These are phyloP conservation scores for Vachellia collinsii DNA, from an alignment of 306 rosid species.

Conservation along the genomic window DNA sequence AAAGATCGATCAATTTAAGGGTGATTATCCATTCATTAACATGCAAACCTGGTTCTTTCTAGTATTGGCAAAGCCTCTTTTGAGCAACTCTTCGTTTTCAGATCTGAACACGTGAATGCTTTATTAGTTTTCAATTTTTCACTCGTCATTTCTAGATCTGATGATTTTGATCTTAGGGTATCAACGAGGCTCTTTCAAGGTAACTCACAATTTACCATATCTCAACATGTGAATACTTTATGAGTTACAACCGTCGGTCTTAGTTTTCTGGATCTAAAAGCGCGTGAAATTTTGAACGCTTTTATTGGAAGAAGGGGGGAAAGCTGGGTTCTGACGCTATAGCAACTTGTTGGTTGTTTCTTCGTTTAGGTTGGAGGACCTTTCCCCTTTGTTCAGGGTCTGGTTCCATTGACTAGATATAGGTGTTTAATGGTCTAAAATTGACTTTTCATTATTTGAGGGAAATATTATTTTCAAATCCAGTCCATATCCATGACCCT, in stretches of 20 bases:
- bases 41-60: background rate
- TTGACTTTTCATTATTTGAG: too few relatives aligned
- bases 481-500: too few relatives aligned
- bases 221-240: background rate
- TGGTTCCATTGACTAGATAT: too few relatives aligned
- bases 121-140: background rate
- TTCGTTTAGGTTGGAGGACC: too few relatives aligned
- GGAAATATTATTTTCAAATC: too few relatives aligned
- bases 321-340: too few relatives aligned
- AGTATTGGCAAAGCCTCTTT: background rate
- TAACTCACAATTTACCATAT: background rate
- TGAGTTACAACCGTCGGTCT: background rate
- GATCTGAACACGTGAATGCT: conserved; percentile 1
- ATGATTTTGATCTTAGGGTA: background rate
- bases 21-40: background rate
- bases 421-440: too few relatives aligned
- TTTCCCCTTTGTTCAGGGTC: background rate
- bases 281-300: background rate
- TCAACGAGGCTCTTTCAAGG: too few relatives aligned
- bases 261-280: background rate
- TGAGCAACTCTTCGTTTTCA: background rate
- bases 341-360: too few relatives aligned
- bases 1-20: background rate
- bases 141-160: background rate
- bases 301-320: too few relatives aligned